These are phyloP conservation scores for Euptelea pleiosperma DNA, from an alignment of 164 flowering plant genomes.

Conservation along the genomic window DNA sequence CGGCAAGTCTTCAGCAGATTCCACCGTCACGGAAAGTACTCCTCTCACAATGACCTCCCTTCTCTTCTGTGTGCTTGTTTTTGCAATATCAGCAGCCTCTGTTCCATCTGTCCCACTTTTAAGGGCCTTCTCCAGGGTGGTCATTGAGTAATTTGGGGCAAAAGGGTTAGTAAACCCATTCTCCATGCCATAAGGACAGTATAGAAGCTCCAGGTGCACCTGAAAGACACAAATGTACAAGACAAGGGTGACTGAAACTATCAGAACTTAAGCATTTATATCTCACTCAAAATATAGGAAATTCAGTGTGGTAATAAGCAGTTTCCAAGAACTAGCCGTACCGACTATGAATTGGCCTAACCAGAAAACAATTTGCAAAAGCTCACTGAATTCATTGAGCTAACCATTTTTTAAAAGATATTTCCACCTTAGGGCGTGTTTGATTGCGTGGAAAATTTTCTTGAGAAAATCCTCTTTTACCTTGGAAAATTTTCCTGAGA, in stretches of 20 bases:
- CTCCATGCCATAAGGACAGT: constrained; percentile 68
- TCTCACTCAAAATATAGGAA: neutral
- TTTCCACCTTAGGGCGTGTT: no score
- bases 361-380: no score
- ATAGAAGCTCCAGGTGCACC: constrained; percentile 96
- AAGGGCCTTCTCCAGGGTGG: constrained; percentile 83
- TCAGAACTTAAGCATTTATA: neutral
- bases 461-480: no score
- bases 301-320: neutral
- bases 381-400: neutral
- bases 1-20: constrained; percentile 91
- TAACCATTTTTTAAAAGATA: no score
- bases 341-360: neutral
- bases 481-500: no score
- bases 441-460: no score
- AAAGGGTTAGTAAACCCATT: constrained; percentile 73
- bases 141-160: constrained; percentile 57
- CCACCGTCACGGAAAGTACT: constrained; percentile 82
- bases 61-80: constrained; percentile 34
- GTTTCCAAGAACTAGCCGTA: neutral
- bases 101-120: constrained; percentile 57
- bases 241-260: neutral
- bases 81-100: constrained; percentile 40
- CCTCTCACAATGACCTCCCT: constrained; percentile 87
- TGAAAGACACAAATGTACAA: constrained; percentile 19